Percentiles rank a stretch among this genome's conserved stretches.
phyloP scores from a whole-genome alignment of 2,329 filamentous ascomycete species.

The Arthrobotrys iridis region DNA sequence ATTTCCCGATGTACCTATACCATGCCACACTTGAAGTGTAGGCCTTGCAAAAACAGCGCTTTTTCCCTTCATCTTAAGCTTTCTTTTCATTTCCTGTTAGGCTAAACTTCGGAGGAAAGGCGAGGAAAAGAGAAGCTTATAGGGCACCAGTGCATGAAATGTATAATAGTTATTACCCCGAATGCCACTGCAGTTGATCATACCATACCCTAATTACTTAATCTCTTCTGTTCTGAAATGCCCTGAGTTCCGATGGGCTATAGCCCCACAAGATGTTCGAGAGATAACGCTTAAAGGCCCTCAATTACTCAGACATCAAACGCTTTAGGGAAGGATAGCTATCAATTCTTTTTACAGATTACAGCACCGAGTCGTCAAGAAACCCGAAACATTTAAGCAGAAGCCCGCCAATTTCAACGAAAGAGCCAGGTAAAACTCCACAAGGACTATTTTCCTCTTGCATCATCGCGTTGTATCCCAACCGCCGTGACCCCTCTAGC shows the following conservation, averaged over 20 bases:
- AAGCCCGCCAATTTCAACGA: background rate
- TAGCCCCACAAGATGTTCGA: no score
- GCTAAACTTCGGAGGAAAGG: constrained; percentile 9
- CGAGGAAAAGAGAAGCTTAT: background rate
- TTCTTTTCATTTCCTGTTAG: constrained; percentile 8
- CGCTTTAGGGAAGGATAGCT: no score
- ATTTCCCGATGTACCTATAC: constrained; percentile 26
- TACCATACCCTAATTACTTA: background rate
- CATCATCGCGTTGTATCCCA: background rate
- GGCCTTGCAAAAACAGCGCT: background rate
- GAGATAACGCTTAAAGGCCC: no score
- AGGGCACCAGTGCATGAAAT: constrained; percentile 26
- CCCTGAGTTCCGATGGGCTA: no score
- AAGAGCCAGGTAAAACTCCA: constrained; percentile 6
- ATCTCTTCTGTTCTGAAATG: no score
- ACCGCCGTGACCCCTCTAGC: no score
- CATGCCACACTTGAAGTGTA: constrained; percentile 26
- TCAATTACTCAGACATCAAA: no score
- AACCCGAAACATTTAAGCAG: background rate
- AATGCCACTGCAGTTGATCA: constrained; percentile 21
- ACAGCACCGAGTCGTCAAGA: background rate
- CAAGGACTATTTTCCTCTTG: background rate
- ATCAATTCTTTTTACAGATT: background rate
- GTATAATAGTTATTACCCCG: constrained; percentile 40
- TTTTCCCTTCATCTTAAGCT: constrained; percentile 5